A percentile compares a stretch with the other conserved stretches of the same genome.
These are phyloP conservation scores for Coniella vitis DNA, from an alignment of 2,329 filamentous ascomycete species.

Conservation along the genomic window DNA sequence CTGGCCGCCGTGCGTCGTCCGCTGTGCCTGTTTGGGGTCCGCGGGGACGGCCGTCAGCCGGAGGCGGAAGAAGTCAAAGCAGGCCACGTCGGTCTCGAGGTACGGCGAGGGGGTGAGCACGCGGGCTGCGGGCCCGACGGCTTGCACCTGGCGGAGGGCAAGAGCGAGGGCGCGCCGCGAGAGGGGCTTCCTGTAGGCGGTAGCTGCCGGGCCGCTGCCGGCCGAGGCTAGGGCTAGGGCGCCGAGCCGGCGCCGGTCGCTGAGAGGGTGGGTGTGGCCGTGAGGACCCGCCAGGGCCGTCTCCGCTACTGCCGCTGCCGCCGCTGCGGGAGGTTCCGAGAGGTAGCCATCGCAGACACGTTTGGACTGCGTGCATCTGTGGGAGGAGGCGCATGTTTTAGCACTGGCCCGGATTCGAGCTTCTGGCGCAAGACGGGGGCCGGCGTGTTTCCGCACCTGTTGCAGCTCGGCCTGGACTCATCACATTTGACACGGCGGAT, in stretches of 20 bases:
- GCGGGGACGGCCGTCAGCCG: conserved; percentile 21
- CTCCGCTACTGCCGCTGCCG: no score
- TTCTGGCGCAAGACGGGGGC: neutral
- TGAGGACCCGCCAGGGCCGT: no score
- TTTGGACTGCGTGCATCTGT: conserved; percentile 15
- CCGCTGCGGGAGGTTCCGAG: neutral
- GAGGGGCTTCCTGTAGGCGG: conserved; percentile 16
- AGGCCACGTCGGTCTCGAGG: conserved; percentile 8
- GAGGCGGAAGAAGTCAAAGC: conserved; percentile 30
- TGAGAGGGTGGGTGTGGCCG: neutral
- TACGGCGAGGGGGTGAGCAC: conserved; percentile 16
- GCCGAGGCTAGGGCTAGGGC: conserved; percentile 1
- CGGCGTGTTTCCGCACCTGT: conserved; percentile 16
- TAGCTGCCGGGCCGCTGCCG: no score
- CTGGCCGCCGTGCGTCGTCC: neutral
- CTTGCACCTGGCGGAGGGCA: conserved; percentile 22
- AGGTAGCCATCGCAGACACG: conserved; percentile 30
- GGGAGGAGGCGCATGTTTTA: neutral
- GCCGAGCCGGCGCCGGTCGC: neutral
- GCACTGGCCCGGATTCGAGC: neutral
- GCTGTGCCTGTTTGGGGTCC: conserved; percentile 22
- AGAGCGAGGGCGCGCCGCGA: conserved; percentile 26
- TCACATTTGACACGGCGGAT: conserved; percentile 32
- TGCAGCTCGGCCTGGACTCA: conserved; percentile 25
- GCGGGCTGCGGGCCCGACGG: conserved; percentile 24